phyloP scores from a whole-genome alignment of 495 filamentous ascomycete species.

The Daldinia grandis region DNA sequence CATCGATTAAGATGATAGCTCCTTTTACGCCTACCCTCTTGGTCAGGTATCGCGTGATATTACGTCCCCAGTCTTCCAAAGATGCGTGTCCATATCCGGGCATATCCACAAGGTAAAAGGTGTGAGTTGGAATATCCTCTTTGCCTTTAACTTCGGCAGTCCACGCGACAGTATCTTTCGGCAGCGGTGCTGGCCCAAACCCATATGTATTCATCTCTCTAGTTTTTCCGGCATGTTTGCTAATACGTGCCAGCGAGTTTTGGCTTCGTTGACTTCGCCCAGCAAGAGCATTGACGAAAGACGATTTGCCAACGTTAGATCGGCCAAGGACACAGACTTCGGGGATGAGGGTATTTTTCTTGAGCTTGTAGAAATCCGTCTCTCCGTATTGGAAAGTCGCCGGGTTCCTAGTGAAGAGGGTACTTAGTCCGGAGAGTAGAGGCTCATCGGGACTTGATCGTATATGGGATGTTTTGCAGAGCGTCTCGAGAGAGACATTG shows the following conservation, averaged over 20 bases:
- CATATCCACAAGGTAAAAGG: constrained; percentile 83
- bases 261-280: constrained; percentile 57
- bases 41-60: constrained; percentile 85
- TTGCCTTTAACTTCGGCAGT: constrained; percentile 48
- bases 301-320: constrained; percentile 93
- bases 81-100: constrained; percentile 90
- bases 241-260: constrained; percentile 65
- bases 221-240: constrained; percentile 78
- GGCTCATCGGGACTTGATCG: constrained; percentile 2
- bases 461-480: constrained; percentile 31
- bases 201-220: constrained; percentile 85
- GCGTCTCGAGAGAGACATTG: constrained; percentile 28
- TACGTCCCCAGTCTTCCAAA: constrained; percentile 78
- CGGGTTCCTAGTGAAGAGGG: constrained; percentile 68
- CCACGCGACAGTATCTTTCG: constrained; percentile 30
- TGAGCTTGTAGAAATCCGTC: constrained; percentile 73
- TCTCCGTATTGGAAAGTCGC: constrained; percentile 76
- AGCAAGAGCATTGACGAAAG: constrained; percentile 84
- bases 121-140: constrained; percentile 61
- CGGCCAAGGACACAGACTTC: constrained; percentile 73
- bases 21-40: constrained; percentile 77
- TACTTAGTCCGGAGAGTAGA: constrained; percentile 53
- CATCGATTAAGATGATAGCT: constrained; percentile 86
- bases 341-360: constrained; percentile 61
- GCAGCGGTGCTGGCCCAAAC: constrained; percentile 61